Conservation (phyloP, 441 rosid genomes). For the Eutrema salsugineum region DNA sequence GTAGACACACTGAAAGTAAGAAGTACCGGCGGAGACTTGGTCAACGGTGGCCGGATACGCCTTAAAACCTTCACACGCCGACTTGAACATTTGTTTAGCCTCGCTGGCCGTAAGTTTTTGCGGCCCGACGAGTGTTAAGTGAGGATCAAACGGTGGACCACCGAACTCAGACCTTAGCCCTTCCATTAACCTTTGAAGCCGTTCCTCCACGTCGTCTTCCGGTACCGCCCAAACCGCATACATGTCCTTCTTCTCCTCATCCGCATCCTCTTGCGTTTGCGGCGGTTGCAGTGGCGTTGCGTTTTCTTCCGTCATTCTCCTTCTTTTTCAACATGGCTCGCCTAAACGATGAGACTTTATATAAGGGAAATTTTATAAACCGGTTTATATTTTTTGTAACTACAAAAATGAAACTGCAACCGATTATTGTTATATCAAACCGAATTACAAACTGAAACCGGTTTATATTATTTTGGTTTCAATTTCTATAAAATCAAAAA, state of each 20-base stretch:
- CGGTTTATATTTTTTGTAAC: too few relatives aligned
- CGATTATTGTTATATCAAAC: neutral
- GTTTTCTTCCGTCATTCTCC: constrained; percentile 13
- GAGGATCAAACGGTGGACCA: constrained; percentile 74
- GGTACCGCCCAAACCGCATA: constrained; percentile 87
- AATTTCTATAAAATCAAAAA: neutral
- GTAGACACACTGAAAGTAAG: constrained; percentile 64
- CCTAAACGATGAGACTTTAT: neutral
- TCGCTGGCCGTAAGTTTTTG: constrained; percentile 51
- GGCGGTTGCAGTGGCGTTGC: constrained; percentile 16
- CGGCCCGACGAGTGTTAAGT: constrained; percentile 73
- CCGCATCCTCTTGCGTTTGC: constrained; percentile 5
- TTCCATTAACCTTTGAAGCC: constrained; percentile 55
- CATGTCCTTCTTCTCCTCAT: constrained; percentile 21
- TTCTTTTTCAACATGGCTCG: neutral
- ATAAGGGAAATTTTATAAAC: too few relatives aligned
- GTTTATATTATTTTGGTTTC: too few relatives aligned
- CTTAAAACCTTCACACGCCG: constrained; percentile 59
- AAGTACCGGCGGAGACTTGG: constrained; percentile 57
- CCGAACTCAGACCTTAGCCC: constrained; percentile 69
- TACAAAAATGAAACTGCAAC: too few relatives aligned
- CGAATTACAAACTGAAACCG: too few relatives aligned
- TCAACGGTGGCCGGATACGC: constrained; percentile 51
- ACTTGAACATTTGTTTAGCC: constrained; percentile 49
- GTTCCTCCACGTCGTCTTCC: constrained; percentile 41